phyloP scores from a whole-genome alignment of 2,329 filamentous ascomycete species.

The Penicillium expansum region DNA sequence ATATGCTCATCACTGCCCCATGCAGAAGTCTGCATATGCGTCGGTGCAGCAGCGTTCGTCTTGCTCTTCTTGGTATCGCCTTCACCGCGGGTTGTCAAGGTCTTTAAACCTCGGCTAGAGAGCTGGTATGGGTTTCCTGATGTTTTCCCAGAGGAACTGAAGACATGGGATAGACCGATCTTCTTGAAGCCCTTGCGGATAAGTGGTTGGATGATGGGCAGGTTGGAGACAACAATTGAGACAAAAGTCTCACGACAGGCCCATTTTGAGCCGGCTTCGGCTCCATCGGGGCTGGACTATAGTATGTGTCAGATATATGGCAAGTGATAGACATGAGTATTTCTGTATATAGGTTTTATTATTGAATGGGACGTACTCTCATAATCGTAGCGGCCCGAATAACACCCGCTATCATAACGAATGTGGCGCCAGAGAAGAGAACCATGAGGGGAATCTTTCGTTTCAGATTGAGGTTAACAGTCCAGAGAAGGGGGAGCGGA shows the following conservation, averaged over 20 bases:
- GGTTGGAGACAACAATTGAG: constrained; percentile 41
- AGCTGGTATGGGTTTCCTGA: constrained; percentile 23
- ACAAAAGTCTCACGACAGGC: constrained; percentile 45
- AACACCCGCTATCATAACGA: constrained; percentile 53
- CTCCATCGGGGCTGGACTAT: constrained; percentile 34
- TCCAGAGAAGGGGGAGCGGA: constrained; percentile 57
- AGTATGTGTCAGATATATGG: background rate
- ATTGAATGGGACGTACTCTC: constrained; percentile 24
- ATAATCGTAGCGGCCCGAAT: constrained; percentile 52
- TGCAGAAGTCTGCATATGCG: constrained; percentile 18
- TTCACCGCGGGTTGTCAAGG: constrained; percentile 15
- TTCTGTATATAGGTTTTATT: no score
- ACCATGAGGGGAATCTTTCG: constrained; percentile 53
- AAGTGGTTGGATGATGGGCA: constrained; percentile 41
- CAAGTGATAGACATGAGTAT: background rate
- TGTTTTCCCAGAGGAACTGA: constrained; percentile 23
- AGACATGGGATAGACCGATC: constrained; percentile 28
- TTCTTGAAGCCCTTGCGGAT: constrained; percentile 26
- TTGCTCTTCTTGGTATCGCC: constrained; percentile 14
- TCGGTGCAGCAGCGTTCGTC: constrained; percentile 7
- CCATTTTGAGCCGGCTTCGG: constrained; percentile 40
- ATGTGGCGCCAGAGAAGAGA: constrained; percentile 54
- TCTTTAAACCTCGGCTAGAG: constrained; percentile 16
- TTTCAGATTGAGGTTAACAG: constrained; percentile 45
- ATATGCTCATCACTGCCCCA: constrained; percentile 34